These are phyloP conservation scores for Blastomyces percursus DNA, from an alignment of 2,329 filamentous ascomycete species.

Conservation along the genomic window DNA sequence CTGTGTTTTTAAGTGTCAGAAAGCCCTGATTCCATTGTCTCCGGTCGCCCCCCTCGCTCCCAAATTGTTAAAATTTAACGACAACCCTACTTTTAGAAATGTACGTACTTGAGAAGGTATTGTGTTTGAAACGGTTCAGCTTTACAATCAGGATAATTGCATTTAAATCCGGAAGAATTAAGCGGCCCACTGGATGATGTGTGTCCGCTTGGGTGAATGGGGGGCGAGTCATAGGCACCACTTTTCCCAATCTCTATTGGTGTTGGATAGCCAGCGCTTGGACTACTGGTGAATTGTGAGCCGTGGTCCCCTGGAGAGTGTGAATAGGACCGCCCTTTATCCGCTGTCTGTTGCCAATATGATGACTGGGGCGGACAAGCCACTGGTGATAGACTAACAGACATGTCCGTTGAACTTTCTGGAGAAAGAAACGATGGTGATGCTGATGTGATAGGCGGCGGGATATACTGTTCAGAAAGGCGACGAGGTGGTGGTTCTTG, in stretches of 20 bases:
- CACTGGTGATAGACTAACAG: conserved; percentile 25
- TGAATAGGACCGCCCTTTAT: conserved; percentile 21
- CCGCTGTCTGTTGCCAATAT: conserved; percentile 22
- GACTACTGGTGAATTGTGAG: conserved; percentile 25
- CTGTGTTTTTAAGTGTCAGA: conserved; percentile 18
- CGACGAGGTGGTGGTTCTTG: conserved; percentile 13
- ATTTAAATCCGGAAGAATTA: conserved; percentile 37
- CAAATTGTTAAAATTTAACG: neutral
- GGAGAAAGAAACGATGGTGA: conserved; percentile 31
- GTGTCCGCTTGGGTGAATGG: neutral
- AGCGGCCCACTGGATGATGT: conserved; percentile 17
- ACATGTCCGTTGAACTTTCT: conserved; percentile 28
- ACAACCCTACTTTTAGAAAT: neutral
- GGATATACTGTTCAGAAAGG: conserved; percentile 22
- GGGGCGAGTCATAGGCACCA: conserved; percentile 6
- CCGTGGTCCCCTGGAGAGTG: conserved; percentile 18
- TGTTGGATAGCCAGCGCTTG: conserved; percentile 30
- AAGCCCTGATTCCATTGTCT: neutral
- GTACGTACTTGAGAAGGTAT: conserved; percentile 51
- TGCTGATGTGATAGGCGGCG: conserved; percentile 10
- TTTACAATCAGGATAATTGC: conserved; percentile 45
- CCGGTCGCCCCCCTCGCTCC: neutral
- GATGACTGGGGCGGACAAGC: conserved; percentile 2
- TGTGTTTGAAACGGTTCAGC: conserved; percentile 53
- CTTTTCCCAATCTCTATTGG: conserved; percentile 25